phyloP scores from a whole-genome alignment of 371 early-diverging fungal species.

The Gilbertella persicaria region DNA sequence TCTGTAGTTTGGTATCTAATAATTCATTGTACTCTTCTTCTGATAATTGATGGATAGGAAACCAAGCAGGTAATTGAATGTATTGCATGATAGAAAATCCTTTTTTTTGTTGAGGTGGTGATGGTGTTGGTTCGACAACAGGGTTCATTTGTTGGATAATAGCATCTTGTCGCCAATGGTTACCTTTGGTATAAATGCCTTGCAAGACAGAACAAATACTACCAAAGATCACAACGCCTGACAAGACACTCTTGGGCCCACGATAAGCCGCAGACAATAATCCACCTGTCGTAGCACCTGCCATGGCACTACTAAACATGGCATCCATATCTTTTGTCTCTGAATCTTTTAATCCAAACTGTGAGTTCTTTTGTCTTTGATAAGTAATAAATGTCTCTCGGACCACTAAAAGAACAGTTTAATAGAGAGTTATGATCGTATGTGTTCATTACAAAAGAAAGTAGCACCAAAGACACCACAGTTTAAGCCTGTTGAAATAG shows the following conservation, averaged over 20 bases:
- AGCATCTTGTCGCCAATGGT: constrained; percentile 42
- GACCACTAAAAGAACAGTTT: constrained; percentile 23
- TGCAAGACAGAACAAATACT: constrained; percentile 36
- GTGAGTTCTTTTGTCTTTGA: constrained; percentile 56
- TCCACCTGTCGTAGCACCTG: constrained; percentile 62
- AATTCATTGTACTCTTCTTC: constrained; percentile 49
- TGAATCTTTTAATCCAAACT: constrained; percentile 59
- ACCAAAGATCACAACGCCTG: constrained; percentile 60
- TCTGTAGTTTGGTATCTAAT: constrained; percentile 42
- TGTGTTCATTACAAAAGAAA: constrained; percentile 40
- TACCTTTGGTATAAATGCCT: constrained; percentile 28
- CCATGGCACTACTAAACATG: constrained; percentile 58
- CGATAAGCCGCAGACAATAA: constrained; percentile 51
- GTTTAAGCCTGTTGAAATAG: constrained; percentile 40
- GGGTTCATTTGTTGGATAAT: constrained; percentile 15
- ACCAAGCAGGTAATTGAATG: constrained; percentile 47
- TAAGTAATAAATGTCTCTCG: constrained; percentile 57
- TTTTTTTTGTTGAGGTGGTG: constrained; percentile 1
- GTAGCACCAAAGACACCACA: constrained; percentile 50
- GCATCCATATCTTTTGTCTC: constrained; percentile 59
- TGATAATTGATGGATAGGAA: constrained; percentile 44
- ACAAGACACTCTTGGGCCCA: constrained; percentile 50
- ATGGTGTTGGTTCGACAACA: constrained; percentile 1
- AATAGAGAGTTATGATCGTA: not conserved
- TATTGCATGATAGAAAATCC: constrained; percentile 31